phyloP scores from a whole-genome alignment of 768 basidiomycete genomes.

The Lactifluus pinguis region DNA sequence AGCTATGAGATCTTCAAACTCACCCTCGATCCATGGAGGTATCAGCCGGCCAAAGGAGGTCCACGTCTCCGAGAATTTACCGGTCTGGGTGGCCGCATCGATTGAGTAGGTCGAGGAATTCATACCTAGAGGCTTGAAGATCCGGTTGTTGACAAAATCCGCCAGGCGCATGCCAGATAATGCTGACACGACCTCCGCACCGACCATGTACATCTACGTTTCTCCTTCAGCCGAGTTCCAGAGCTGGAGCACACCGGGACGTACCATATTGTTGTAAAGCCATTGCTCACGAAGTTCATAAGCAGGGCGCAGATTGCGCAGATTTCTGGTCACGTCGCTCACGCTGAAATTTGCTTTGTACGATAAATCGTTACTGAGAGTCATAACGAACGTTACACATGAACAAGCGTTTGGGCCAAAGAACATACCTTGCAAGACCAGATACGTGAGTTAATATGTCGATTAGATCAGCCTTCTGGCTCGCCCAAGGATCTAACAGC shows the following conservation, averaged over 20 bases:
- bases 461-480: slow-evolving; percentile 22
- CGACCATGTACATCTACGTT: slow-evolving; percentile 33
- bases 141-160: slow-evolving; percentile 34
- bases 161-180: slow-evolving; percentile 28
- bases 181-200: slow-evolving; percentile 27
- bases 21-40: slow-evolving; percentile 25
- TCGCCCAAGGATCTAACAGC: slow-evolving; percentile 29
- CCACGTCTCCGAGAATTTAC: slow-evolving; percentile 30
- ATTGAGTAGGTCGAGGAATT: slow-evolving; percentile 31
- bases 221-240: background rate
- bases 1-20: slow-evolving; percentile 23
- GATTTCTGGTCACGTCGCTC: slow-evolving; percentile 12
- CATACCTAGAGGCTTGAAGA: slow-evolving; percentile 37
- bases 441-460: slow-evolving; percentile 29
- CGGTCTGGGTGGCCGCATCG: slow-evolving; percentile 25
- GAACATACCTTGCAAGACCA: slow-evolving; percentile 25
- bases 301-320: slow-evolving; percentile 26
- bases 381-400: background rate
- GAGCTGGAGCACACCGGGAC: slow-evolving; percentile 16
- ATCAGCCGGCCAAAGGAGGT: slow-evolving; percentile 27
- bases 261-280: slow-evolving; percentile 30
- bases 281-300: slow-evolving; percentile 31
- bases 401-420: background rate
- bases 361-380: slow-evolving; percentile 5
- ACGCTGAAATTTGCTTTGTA: slow-evolving; percentile 3